phyloP scores from a whole-genome alignment of 2,329 filamentous ascomycete species.

The Fusarium phyllophilum region DNA sequence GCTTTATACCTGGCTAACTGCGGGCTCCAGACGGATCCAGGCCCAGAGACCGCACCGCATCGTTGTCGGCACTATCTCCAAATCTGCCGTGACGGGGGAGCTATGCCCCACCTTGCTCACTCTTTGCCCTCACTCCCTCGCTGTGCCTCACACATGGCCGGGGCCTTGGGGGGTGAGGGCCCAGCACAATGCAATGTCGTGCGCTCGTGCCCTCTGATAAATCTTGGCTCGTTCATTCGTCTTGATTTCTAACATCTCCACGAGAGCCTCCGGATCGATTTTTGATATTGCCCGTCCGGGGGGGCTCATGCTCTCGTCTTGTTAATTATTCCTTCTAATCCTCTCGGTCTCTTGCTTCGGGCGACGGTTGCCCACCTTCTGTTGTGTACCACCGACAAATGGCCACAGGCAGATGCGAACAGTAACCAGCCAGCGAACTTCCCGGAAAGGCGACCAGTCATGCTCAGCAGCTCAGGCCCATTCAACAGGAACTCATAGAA shows the following conservation, averaged over 20 bases:
- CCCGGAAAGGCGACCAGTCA: conserved; percentile 36
- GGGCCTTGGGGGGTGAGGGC: conserved; percentile 41
- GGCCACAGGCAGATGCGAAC: conserved; percentile 38
- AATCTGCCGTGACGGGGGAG: conserved; percentile 44
- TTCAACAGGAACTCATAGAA: conserved; percentile 41
- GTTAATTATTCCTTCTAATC: conserved; percentile 31
- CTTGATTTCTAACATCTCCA: conserved; percentile 42
- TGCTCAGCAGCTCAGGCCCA: conserved; percentile 39
- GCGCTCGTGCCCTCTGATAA: conserved; percentile 46
- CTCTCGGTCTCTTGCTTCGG: conserved; percentile 30
- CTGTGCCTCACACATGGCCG: conserved; percentile 43
- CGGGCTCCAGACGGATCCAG: conserved; percentile 38
- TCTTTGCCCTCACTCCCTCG: conserved; percentile 42
- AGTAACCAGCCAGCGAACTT: conserved; percentile 35
- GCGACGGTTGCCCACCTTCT: conserved; percentile 39
- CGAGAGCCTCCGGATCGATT: conserved; percentile 42
- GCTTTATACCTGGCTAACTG: conserved; percentile 36
- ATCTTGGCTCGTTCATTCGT: conserved; percentile 45
- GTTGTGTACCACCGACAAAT: conserved; percentile 39
- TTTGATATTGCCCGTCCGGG: conserved; percentile 39
- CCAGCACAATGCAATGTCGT: conserved; percentile 47
- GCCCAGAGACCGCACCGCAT: conserved; percentile 37
- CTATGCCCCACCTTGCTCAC: conserved; percentile 43
- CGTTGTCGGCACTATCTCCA: conserved; percentile 46
- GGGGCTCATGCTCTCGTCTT: conserved; percentile 26